Conservation (phyloP, 2,329 filamentous ascomycete genomes). For the Dichotomopilus funicola region DNA sequence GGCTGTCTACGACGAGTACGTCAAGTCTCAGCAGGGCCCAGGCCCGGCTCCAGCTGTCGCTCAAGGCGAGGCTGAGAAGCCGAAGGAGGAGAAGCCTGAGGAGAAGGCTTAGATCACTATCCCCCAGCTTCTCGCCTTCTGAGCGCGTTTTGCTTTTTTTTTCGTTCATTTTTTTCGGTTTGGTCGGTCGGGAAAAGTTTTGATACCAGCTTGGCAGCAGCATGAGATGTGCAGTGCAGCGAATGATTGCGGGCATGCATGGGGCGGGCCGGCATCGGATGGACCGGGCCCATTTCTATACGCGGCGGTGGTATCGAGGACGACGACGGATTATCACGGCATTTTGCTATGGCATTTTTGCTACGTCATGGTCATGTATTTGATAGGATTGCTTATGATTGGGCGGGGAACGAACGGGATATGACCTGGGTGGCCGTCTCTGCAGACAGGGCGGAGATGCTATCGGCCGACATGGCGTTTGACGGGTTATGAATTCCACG, state of each 20-base stretch:
- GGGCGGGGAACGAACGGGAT: constrained; percentile 4
- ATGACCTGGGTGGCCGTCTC: constrained; percentile 19
- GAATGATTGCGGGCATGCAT: constrained; percentile 3
- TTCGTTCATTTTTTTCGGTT: constrained; percentile 20
- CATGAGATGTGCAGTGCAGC: constrained; percentile 20
- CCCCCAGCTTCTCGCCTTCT: constrained; percentile 14
- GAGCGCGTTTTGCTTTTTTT: constrained; percentile 12
- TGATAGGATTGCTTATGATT: constrained; percentile 27
- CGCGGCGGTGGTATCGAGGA: constrained; percentile 16
- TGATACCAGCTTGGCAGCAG: constrained; percentile 27
- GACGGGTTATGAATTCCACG: constrained; percentile 20
- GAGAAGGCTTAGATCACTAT: constrained; percentile 16
- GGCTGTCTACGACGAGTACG: constrained; percentile 95
- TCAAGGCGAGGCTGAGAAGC: constrained; percentile 36
- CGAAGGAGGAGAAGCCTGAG: constrained; percentile 40
- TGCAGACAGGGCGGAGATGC: constrained; percentile 20
- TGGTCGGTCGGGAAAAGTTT: constrained; percentile 28
- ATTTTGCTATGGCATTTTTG: constrained; percentile 22
- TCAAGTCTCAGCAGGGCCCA: constrained; percentile 65
- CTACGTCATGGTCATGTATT: constrained; percentile 28
- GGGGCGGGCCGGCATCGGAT: constrained; percentile 15
- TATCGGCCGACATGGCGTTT: constrained; percentile 23
- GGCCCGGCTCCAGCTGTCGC: constrained; percentile 7
- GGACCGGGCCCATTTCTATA: constrained; percentile 20
- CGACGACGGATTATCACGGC: constrained; percentile 21